A percentile compares a stretch with the other conserved stretches of the same genome.
Evolutionary conservation across 202 grass and related monocot species (phyloP).

Genomic region (Sporobolus alterniflorus): DNA sequence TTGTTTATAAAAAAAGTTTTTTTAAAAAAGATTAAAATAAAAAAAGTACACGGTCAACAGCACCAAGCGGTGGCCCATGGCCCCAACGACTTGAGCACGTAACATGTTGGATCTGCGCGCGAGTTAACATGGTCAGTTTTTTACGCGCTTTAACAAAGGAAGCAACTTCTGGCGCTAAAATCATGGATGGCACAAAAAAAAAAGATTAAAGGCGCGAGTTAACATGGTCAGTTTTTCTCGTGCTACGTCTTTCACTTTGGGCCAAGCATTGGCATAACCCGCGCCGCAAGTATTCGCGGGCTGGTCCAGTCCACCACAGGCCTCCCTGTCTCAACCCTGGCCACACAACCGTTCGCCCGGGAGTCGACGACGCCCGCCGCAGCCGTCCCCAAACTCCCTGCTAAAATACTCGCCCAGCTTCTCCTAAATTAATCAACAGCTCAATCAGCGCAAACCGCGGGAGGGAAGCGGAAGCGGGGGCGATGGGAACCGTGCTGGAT

Average conservation of each 20-base stretch:
- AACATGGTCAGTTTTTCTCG: no score
- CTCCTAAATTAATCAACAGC: neutral
- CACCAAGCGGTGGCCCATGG: no score
- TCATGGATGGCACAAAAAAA: no score
- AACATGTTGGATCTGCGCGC: no score
- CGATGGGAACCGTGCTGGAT: constrained; percentile 89
- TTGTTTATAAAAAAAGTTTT: no score
- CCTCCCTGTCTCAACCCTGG: constrained; percentile 39
- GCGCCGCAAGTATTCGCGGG: constrained; percentile 22
- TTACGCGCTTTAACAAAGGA: no score
- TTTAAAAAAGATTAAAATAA: no score
- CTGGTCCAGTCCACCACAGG: constrained; percentile 20
- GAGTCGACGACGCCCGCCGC: neutral
- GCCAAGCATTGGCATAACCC: constrained; percentile 32
- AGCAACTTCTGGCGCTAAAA: no score
- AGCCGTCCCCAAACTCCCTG: constrained; percentile 17
- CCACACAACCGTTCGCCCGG: constrained; percentile 12
- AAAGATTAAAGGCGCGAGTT: no score
- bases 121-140: no score
- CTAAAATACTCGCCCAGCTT: constrained; percentile 29
- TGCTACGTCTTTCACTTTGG: neutral
- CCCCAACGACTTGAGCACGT: no score
- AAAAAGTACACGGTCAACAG: no score
- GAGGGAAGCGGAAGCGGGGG: neutral
- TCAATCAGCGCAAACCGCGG: neutral